Evolutionary conservation across 768 basidiomycete species (phyloP).

Genomic region (Ramaria sp.): DNA sequence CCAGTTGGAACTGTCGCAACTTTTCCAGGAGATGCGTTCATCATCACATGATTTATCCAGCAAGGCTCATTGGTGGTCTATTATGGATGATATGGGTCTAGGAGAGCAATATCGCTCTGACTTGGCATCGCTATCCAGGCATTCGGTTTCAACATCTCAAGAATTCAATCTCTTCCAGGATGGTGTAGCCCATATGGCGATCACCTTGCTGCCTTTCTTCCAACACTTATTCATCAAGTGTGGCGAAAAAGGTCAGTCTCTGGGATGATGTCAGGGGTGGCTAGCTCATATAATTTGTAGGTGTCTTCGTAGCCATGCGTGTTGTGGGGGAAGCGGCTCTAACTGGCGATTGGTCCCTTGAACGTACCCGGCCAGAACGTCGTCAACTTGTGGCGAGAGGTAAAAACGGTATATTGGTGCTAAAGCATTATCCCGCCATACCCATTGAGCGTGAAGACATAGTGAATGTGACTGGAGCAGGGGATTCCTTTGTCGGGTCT

Average conservation of each 20-base stretch:
- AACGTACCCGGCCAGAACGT: slow-evolving; percentile 32
- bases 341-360: slow-evolving; percentile 39
- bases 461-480: slow-evolving; percentile 83
- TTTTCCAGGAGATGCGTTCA: slow-evolving; percentile 5
- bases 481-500: slow-evolving; percentile 82
- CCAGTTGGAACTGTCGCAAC: slow-evolving; percentile 56
- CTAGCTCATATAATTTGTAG: slow-evolving; percentile 17
- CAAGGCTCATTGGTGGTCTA: slow-evolving; percentile 51
- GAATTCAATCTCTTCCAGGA: slow-evolving; percentile 52
- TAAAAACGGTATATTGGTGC: slow-evolving; percentile 37
- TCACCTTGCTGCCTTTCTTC: slow-evolving; percentile 78
- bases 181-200: slow-evolving; percentile 71
- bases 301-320: slow-evolving; percentile 55
- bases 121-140: slow-evolving; percentile 47
- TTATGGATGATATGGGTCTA: slow-evolving; percentile 54
- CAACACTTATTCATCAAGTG: slow-evolving; percentile 79
- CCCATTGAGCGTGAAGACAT: slow-evolving; percentile 24
- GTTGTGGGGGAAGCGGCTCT: slow-evolving; percentile 28
- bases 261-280: background rate
- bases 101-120: slow-evolving; percentile 55
- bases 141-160: slow-evolving; percentile 20
- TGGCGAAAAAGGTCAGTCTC: slow-evolving; percentile 36
- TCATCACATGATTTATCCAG: slow-evolving; percentile 33
- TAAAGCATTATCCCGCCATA: slow-evolving; percentile 66
- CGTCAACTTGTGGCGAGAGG: slow-evolving; percentile 46